Evolutionary conservation across 2,329 filamentous ascomycete genomes (phyloP), one percentile per base, ranked within the genome.

Genomic region (Keithomyces neogunnii): DNA sequence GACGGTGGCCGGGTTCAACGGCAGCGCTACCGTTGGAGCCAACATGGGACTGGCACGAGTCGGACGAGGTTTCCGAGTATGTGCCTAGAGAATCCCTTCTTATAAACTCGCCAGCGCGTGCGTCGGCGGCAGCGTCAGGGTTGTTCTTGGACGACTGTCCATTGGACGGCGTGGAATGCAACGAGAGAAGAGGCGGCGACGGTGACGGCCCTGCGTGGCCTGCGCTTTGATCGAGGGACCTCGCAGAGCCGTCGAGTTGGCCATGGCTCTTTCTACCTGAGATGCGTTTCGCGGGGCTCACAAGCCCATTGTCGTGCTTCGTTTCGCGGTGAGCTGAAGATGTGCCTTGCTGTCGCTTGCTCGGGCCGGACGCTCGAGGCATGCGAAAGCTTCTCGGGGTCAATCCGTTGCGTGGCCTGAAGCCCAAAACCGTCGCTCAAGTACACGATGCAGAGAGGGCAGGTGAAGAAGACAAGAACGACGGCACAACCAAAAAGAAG

Each of bases 251-350:
- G 63, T 75, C 69, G 62, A 71, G 61, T 55, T 70, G 70, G 57
- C 64, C 66, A 61, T 73, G 71, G 63, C 70, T 75, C 69, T 76
- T 80, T 57, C 62, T 70, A 58, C 63, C 64, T 45, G 64, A 59
- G 51, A 61, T 57, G 61, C 69, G 69, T 60, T 69, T 72, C 48
- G 63, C 66, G 53, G 69, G 66, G 63, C 84, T 84, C 77, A 90
- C 86, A 69, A 89, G 77, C 65, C 89, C 89, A 85, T 88, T 90
- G 73, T 96, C 90, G 73, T 95, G 86, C 69, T 86, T 83, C 64
- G 77, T 81, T 71, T 85, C 85, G 73, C 83, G 82, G 69, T 84
- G 78, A 73, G 76, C 85, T 59, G 71, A 71, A 66, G 75, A 75
- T 66, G 75, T 75, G 72, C 75, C 76, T 73, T 76, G 74, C 69